These are phyloP conservation scores for Chrysosporium queenslandicum DNA, from an alignment of 2,329 filamentous ascomycete species.

Conservation along the genomic window DNA sequence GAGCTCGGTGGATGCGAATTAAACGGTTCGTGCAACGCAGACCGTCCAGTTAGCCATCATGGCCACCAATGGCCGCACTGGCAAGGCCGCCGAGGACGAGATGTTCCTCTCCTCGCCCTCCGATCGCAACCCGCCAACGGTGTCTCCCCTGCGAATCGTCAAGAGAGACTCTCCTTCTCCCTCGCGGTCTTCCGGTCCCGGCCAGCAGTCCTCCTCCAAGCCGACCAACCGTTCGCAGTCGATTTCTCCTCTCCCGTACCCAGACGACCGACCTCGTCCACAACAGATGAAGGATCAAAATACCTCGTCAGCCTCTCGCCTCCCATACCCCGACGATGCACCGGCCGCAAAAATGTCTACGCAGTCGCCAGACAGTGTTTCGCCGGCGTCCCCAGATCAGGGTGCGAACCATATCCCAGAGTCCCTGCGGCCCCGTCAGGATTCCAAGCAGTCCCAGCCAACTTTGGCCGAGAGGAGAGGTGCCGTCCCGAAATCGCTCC, in stretches of 20 bases:
- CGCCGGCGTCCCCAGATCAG: conserved; percentile 24
- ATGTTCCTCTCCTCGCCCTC: conserved; percentile 58
- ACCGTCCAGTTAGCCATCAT: not conserved
- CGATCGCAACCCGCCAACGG: conserved; percentile 59
- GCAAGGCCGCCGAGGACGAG: conserved; percentile 48
- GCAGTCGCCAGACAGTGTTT: conserved; percentile 19
- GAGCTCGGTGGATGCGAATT: not conserved
- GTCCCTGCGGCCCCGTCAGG: conserved; percentile 38
- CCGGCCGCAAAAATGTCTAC: conserved; percentile 17
- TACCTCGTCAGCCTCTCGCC: conserved; percentile 26
- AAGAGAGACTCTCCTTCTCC: conserved; percentile 62
- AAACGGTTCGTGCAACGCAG: not conserved
- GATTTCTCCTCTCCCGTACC: conserved; percentile 62
- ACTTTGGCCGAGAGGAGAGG: conserved; percentile 72
- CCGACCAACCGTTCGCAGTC: conserved; percentile 50
- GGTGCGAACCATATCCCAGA: conserved; percentile 32
- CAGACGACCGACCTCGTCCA: conserved; percentile 49
- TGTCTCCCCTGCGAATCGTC: conserved; percentile 75
- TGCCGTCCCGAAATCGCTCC: conserved; percentile 62
- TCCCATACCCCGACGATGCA: conserved; percentile 29
- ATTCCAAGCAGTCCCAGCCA: conserved; percentile 45
- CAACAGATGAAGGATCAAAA: conserved; percentile 28
- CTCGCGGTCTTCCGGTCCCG: conserved; percentile 24
- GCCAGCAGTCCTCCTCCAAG: conserved; percentile 19
- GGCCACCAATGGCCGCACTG: conserved; percentile 7